Base-by-base conservation (phyloP, 306 rosid genomes). In the Rubus parviflorus region DNA sequence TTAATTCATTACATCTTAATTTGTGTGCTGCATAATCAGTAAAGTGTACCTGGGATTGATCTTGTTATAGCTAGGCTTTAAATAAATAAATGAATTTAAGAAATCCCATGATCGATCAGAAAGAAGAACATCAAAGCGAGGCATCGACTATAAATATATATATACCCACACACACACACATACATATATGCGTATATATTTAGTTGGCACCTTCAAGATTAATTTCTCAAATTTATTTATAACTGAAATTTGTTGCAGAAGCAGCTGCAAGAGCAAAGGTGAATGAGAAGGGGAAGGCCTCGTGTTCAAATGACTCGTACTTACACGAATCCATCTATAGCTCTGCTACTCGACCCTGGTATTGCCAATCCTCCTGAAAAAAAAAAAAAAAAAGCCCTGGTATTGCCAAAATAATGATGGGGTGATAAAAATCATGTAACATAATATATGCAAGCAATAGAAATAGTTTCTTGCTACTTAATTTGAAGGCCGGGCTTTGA, bases 241-340 rank as follows among this genome's bases (percentile, higher is more conserved):
- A 11, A 20, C 37, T 71, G 47, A 51, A 30, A 11, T 3, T 25
- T 70, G 61, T 41, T 41, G 81, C 74, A 81, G 75, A 35, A 73
- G 82, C 82, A 38, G 72, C 74, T 22, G 20, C 75, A 82, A 87
- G 80, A 60, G 84, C 77, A 60, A 75, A 52, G 79, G 73, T 37
- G 75, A 83, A 77, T 15, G 16, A 72, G 6, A 43, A 62, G 82
- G 72, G n/a, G 15, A 70, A 53, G 7, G 73, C 37, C 38, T 74
- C 68, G 15, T 25, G 35, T 37, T 48, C 87, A 30, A 45, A 56
- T 48, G 60, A 57, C 51, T 51, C 83, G 49, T 48, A 14, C 79
- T 25, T 11, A 78, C 11, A 40, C 20, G 70, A 41, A 66, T 64
- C 23, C 57, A 64, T 7, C 53, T 58, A 67, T 78, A 19, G 20